Percentiles rank a stretch among this genome's conserved stretches.
These are phyloP conservation scores for Cocos nucifera DNA, from an alignment of 176 grass and related monocot species.

Conservation along the genomic window DNA sequence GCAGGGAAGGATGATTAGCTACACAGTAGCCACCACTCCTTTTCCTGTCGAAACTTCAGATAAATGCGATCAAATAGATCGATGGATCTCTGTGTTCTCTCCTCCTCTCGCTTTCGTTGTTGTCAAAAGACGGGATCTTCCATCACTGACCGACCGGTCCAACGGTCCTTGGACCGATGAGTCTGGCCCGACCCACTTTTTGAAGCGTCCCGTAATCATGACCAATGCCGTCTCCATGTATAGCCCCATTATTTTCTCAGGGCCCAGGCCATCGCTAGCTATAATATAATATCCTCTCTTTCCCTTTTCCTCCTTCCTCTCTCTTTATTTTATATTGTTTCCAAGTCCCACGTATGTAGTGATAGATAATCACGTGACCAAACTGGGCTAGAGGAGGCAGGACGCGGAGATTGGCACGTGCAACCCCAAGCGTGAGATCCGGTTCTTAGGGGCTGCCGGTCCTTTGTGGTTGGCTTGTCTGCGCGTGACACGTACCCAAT, in stretches of 20 bases:
- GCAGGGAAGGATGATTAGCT: too few species aligned
- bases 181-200: conserved; percentile 41
- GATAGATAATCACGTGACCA: neutral
- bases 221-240: neutral
- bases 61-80: too few species aligned
- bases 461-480: too few species aligned
- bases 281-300: too few species aligned
- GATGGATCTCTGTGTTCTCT: too few species aligned
- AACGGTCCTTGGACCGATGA: conserved; percentile 87
- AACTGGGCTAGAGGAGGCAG: too few species aligned
- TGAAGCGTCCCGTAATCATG: conserved; percentile 16
- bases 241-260: too few species aligned
- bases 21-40: conserved; percentile 8
- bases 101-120: conserved; percentile 14
- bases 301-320: conserved; percentile 10
- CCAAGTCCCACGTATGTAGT: too few species aligned
- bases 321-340: neutral
- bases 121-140: conserved; percentile 70
- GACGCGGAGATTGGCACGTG: too few species aligned
- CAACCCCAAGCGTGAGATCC: too few species aligned
- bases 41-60: conserved; percentile 4
- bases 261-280: neutral
- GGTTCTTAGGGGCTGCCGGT: too few species aligned
- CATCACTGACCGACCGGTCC: conserved; percentile 57
- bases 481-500: too few species aligned